phyloP scores from a whole-genome alignment of 1,284 basidiomycete genomes.

The Ganoderma lucidum region DNA sequence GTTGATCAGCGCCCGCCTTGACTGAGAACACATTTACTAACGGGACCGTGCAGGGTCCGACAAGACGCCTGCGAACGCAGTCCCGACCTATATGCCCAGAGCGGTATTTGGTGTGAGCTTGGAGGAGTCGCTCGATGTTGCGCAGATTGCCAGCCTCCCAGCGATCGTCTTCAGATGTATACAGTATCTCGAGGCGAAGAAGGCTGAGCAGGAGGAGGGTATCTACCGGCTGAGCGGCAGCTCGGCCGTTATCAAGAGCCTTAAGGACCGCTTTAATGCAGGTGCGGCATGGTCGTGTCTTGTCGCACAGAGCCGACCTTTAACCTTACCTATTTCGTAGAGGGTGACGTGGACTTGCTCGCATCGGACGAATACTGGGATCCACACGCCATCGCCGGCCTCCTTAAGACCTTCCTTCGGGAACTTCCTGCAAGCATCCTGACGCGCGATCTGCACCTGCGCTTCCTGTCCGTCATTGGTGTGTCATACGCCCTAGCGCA shows the following conservation, averaged over 20 bases:
- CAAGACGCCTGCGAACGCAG: conserved; percentile 46
- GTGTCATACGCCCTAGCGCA: conserved; percentile 43
- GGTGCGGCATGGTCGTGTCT: conserved; percentile 54
- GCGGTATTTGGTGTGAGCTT: conserved; percentile 93
- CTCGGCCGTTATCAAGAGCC: conserved; percentile 91
- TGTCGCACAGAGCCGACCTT: conserved; percentile 17
- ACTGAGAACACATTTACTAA: neutral
- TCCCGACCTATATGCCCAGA: conserved; percentile 58
- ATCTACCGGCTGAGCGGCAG: conserved; percentile 96
- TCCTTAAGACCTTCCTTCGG: conserved; percentile 90
- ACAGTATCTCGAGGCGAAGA: conserved; percentile 88
- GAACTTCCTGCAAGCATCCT: conserved; percentile 92
- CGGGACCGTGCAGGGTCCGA: conserved; percentile 38
- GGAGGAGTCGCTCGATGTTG: conserved; percentile 88
- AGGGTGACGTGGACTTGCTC: conserved; percentile 91
- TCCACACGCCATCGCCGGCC: conserved; percentile 92
- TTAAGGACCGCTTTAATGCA: conserved; percentile 93
- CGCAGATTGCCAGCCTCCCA: conserved; percentile 89
- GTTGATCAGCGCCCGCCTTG: conserved; percentile 22
- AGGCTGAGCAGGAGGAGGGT: conserved; percentile 96
- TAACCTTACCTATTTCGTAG: conserved; percentile 47
- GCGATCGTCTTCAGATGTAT: conserved; percentile 96
- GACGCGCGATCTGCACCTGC: conserved; percentile 89
- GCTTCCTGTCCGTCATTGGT: conserved; percentile 93
- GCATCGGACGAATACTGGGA: conserved; percentile 92